Evolutionary conservation across 73 alveolate genomes (phyloP).

Genomic region (Paramecium bursaria): DNA sequence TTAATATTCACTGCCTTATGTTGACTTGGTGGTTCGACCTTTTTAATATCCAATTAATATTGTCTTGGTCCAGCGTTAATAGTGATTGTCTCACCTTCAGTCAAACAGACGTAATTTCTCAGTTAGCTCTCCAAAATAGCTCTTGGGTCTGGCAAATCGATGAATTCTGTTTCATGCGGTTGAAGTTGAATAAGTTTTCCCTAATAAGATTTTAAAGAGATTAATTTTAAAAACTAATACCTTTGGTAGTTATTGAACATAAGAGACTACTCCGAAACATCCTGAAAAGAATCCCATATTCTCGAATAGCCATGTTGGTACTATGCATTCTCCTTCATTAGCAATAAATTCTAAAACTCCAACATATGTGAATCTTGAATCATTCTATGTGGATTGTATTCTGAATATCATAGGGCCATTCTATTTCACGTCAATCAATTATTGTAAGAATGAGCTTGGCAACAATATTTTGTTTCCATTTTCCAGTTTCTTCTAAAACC

Average conservation of each 20-base stretch:
- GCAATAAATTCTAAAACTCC: constrained; percentile 97
- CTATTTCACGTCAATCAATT: constrained; percentile 22
- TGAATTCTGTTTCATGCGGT: constrained; percentile 96
- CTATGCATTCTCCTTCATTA: constrained; percentile 91
- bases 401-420: constrained; percentile 67
- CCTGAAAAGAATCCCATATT: constrained; percentile 86
- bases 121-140: constrained; percentile 93
- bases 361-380: constrained; percentile 79
- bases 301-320: constrained; percentile 95
- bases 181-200: constrained; percentile 89
- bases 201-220: constrained; percentile 11
- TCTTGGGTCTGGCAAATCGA: constrained; percentile 94
- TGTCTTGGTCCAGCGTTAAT: constrained; percentile 82
- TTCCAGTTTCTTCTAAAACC: no score
- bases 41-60: constrained; percentile 88
- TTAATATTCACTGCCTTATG: constrained; percentile 86
- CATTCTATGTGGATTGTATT: background rate
- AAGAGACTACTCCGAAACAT: constrained; percentile 73
- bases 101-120: constrained; percentile 90
- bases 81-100: constrained; percentile 94
- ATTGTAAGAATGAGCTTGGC: constrained; percentile 59
- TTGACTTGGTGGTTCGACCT: constrained; percentile 80
- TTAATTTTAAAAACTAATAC: background rate
- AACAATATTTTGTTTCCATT: constrained; percentile 66
- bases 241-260: constrained; percentile 78